phyloP scores from a whole-genome alignment of 306 rosid genomes.

The Prunus salicina region DNA sequence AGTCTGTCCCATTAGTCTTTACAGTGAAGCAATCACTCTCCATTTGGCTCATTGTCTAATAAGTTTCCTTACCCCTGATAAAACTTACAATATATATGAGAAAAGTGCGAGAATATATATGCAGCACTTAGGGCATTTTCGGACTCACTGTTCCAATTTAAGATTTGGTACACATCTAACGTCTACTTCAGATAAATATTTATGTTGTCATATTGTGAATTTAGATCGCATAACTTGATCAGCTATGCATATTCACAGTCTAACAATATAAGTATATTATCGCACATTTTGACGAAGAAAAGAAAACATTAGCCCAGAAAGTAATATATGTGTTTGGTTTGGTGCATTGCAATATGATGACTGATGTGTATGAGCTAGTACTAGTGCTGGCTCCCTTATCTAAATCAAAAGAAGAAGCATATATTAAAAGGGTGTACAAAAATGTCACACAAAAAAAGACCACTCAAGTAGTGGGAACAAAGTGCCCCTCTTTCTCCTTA shows the following conservation, averaged over 20 bases:
- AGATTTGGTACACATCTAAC: not conserved
- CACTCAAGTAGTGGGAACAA: constrained; percentile 34
- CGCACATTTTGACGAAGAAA: too few relatives aligned
- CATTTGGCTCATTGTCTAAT: not conserved
- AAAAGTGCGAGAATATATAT: not conserved
- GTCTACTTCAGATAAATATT: not conserved
- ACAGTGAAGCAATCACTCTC: not conserved
- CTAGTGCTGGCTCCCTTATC: constrained; percentile 24
- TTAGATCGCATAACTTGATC: too few relatives aligned
- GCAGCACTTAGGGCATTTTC: not conserved
- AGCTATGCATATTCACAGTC: not conserved
- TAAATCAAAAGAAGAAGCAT: not conserved
- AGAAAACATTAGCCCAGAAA: not conserved
- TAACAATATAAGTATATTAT: not conserved
- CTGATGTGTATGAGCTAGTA: not conserved
- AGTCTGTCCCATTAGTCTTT: not conserved
- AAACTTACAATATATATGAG: not conserved
- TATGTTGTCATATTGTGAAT: too few relatives aligned
- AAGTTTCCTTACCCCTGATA: not conserved
- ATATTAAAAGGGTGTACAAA: constrained; percentile 1
- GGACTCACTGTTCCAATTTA: not conserved
- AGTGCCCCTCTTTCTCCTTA: constrained; percentile 5
- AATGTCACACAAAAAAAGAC: constrained; percentile 39
- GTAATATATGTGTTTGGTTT: not conserved
- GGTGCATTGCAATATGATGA: not conserved